Conservation (phyloP, 169 alveolate species). For the Eimeria brunetti region DNA sequence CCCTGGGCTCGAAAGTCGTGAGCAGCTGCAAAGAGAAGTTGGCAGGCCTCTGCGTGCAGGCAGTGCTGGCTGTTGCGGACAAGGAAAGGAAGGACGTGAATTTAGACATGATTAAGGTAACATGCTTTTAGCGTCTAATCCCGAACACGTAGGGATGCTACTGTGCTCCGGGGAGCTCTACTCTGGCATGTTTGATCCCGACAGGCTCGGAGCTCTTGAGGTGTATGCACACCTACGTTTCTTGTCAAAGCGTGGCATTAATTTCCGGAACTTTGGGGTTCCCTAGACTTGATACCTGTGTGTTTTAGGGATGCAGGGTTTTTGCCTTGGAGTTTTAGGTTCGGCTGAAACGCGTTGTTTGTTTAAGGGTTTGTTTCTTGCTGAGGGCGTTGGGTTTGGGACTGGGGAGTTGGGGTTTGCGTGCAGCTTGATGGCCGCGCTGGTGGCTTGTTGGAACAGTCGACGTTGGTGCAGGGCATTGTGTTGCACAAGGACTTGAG, state of each 20-base stretch:
- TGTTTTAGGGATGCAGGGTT: neutral
- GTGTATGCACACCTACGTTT: too few relatives aligned
- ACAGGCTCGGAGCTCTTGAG: too few relatives aligned
- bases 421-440: constrained; percentile 95
- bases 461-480: constrained; percentile 95
- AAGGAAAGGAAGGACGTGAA: constrained; percentile 98
- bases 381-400: neutral
- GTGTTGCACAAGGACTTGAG: constrained; percentile 99
- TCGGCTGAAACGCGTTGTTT: too few relatives aligned
- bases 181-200: too few relatives aligned
- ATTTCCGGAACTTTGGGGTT: too few relatives aligned
- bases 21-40: constrained; percentile 75
- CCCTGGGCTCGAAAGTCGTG: constrained; percentile 98
- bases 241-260: too few relatives aligned
- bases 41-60: constrained; percentile 96
- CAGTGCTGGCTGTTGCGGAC: constrained; percentile 99
- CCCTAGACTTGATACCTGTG: neutral
- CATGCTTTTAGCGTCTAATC: neutral
- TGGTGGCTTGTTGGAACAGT: constrained; percentile 98
- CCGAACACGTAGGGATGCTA: too few relatives aligned
- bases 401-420: neutral
- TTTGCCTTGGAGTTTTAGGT: too few relatives aligned
- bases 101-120: constrained; percentile 97
- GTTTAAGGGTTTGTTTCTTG: neutral
- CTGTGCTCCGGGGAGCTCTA: too few relatives aligned